A percentile compares a stretch with the other conserved stretches of the same genome.
These are phyloP conservation scores for Dactylella cylindrospora DNA, from an alignment of 2,329 filamentous ascomycete genomes.

Conservation along the genomic window DNA sequence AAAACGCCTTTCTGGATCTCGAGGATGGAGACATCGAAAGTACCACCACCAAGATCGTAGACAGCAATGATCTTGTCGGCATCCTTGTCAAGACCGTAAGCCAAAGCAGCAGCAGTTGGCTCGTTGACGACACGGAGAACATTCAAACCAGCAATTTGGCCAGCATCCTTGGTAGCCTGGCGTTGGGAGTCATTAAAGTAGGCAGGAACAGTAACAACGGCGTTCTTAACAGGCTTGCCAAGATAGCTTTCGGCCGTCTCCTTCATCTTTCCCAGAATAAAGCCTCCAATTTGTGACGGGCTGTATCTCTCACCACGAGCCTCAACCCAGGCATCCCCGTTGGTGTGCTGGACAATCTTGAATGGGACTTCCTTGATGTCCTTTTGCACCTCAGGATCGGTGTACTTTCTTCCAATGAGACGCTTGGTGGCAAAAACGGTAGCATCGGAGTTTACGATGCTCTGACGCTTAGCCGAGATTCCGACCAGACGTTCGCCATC, in stretches of 20 bases:
- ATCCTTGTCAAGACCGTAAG: constrained; percentile 95
- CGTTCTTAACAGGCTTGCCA: constrained; percentile 87
- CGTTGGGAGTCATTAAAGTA: constrained; percentile 99
- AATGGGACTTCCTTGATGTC: constrained; percentile 97
- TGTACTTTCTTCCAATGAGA: constrained; percentile 97
- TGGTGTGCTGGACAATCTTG: constrained; percentile 96
- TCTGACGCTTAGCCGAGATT: constrained; percentile 96
- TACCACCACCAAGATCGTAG: constrained; percentile 97
- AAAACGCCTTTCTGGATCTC: constrained; percentile 98
- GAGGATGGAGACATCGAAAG: constrained; percentile 97
- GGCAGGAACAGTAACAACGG: constrained; percentile 92
- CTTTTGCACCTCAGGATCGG: constrained; percentile 87
- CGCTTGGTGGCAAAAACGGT: constrained; percentile 98
- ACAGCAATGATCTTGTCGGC: constrained; percentile 86
- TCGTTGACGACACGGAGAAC: constrained; percentile 98
- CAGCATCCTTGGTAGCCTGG: constrained; percentile 97
- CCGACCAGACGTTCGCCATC: constrained; percentile 94
- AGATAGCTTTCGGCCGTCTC: constrained; percentile 95
- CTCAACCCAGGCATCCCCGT: constrained; percentile 94
- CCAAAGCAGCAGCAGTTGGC: constrained; percentile 91
- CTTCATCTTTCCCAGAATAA: constrained; percentile 98
- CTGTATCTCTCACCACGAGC: constrained; percentile 94
- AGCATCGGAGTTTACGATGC: constrained; percentile 97
- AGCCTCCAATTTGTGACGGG: constrained; percentile 96
- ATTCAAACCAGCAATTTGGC: constrained; percentile 92